A percentile compares a stretch with the other conserved stretches of the same genome.
Conservation (phyloP, 2,329 filamentous ascomycete species). For the Dactylellina cionopaga region DNA sequence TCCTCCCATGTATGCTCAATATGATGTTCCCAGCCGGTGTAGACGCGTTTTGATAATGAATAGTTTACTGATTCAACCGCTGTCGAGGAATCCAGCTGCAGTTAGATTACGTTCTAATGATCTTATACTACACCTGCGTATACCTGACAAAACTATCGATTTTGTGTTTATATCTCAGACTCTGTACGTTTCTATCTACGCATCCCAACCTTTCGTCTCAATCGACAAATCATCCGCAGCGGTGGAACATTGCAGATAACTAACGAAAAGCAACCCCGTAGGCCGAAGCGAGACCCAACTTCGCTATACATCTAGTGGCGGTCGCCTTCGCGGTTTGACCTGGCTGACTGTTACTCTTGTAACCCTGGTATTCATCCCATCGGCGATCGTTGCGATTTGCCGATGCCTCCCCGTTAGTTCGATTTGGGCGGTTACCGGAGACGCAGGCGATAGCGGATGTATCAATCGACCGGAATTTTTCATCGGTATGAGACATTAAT, state of each 20-base stretch:
- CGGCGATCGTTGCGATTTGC: slow-evolving; percentile 10
- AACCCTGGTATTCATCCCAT: slow-evolving; percentile 38
- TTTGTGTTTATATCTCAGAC: slow-evolving; percentile 22
- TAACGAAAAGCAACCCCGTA: too few species aligned
- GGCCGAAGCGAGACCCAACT: slow-evolving; percentile 36
- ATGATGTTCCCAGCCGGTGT: too few species aligned
- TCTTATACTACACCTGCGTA: slow-evolving; percentile 35
- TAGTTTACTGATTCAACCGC: too few species aligned
- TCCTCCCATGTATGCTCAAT: too few species aligned
- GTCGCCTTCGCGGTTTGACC: slow-evolving; percentile 25
- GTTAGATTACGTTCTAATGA: slow-evolving; percentile 32
- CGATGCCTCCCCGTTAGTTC: slow-evolving; percentile 17
- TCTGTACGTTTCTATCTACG: slow-evolving; percentile 23
- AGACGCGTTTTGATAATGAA: too few species aligned
- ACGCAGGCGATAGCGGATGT: not conserved
- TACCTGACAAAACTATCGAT: slow-evolving; percentile 47
- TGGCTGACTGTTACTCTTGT: slow-evolving; percentile 26
- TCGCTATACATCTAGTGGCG: slow-evolving; percentile 35
- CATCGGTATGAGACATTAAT: slow-evolving; percentile 25
- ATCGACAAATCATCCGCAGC: too few species aligned
- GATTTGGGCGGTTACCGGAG: not conserved
- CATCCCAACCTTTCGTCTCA: too few species aligned
- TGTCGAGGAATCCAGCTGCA: slow-evolving; percentile 1
- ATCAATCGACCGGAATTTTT: slow-evolving; percentile 23
- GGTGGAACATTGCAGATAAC: too few species aligned